Conservation (phyloP, 352 stramenopile genomes). For the Pythium vanterpoolii region DNA sequence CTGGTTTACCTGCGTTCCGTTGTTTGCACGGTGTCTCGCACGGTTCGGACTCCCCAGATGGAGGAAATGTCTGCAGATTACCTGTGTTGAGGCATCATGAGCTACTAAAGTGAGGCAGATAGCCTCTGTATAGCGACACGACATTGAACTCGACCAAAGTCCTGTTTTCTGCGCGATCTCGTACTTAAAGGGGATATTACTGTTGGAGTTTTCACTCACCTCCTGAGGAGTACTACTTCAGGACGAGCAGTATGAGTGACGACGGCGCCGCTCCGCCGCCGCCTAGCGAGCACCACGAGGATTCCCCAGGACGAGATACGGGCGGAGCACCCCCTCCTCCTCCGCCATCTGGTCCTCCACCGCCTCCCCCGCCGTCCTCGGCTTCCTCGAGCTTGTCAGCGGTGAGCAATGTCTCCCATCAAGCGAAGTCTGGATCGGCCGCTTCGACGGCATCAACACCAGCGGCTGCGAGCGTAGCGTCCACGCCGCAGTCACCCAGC, state of each 20-base stretch:
- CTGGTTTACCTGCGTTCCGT: background rate
- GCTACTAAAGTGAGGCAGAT: background rate
- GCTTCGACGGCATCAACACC: too few species aligned
- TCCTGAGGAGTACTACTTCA: background rate
- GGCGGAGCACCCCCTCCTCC: slow-evolving; percentile 27
- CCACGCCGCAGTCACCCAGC: slow-evolving; percentile 30
- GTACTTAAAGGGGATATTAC: slow-evolving; percentile 2
- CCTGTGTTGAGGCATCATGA: background rate
- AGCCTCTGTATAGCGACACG: slow-evolving; percentile 9
- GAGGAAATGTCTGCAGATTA: background rate
- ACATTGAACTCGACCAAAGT: slow-evolving; percentile 11
- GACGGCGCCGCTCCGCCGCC: slow-evolving; percentile 17
- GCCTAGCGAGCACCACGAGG: slow-evolving; percentile 15
- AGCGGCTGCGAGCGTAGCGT: slow-evolving; percentile 4
- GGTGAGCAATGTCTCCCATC: slow-evolving; percentile 10
- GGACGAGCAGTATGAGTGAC: slow-evolving; percentile 14
- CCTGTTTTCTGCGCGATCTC: background rate
- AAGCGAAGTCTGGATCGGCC: slow-evolving; percentile 13
- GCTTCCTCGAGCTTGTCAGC: slow-evolving; percentile 6
- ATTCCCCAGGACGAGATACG: slow-evolving; percentile 12
- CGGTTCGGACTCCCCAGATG: background rate
- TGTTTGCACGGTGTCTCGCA: background rate
- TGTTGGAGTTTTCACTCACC: background rate
- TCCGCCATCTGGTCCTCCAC: slow-evolving; percentile 34
- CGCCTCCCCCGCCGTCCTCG: slow-evolving; percentile 22